A percentile compares a stretch with the other conserved stretches of the same genome.
Evolutionary conservation across 2,329 filamentous ascomycete species (phyloP).

Genomic region (Aspergillus eucalypticola): DNA sequence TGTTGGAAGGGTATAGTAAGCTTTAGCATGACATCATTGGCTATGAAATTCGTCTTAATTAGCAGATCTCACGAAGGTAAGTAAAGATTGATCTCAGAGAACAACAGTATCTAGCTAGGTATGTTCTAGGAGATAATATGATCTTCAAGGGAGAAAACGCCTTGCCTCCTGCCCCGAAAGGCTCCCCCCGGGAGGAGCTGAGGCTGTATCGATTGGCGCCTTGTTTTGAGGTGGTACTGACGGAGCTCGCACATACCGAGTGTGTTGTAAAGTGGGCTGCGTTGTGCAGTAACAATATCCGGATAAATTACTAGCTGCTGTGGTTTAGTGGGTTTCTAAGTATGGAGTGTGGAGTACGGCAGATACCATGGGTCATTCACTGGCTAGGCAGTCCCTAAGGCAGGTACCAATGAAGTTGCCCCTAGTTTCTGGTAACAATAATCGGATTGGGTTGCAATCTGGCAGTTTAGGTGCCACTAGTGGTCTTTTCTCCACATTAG

Average conservation of each 20-base stretch:
- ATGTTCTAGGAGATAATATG: neutral
- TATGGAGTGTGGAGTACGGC: constrained; percentile 23
- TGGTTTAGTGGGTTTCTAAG: constrained; percentile 18
- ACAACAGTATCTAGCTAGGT: too few species aligned
- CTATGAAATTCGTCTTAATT: neutral
- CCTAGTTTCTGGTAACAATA: constrained; percentile 12
- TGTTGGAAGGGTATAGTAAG: too few species aligned
- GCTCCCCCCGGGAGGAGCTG: neutral
- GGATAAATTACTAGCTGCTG: neutral
- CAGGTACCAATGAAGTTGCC: constrained; percentile 22
- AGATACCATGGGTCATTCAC: constrained; percentile 16
- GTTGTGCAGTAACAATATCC: constrained; percentile 1
- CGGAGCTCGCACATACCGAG: neutral
- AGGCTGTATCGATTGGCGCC: neutral
- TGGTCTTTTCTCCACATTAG: constrained; percentile 19
- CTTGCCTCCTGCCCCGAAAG: neutral
- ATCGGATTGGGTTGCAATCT: constrained; percentile 24
- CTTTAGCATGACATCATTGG: neutral
- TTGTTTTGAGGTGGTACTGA: neutral
- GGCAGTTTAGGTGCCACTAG: constrained; percentile 6
- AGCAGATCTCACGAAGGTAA: neutral
- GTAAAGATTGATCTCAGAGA: too few species aligned
- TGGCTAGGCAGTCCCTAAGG: constrained; percentile 20
- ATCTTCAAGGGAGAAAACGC: neutral
- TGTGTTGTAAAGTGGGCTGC: neutral